Conservation (phyloP, 345 rosid genomes). For the Reutealis trisperma region DNA sequence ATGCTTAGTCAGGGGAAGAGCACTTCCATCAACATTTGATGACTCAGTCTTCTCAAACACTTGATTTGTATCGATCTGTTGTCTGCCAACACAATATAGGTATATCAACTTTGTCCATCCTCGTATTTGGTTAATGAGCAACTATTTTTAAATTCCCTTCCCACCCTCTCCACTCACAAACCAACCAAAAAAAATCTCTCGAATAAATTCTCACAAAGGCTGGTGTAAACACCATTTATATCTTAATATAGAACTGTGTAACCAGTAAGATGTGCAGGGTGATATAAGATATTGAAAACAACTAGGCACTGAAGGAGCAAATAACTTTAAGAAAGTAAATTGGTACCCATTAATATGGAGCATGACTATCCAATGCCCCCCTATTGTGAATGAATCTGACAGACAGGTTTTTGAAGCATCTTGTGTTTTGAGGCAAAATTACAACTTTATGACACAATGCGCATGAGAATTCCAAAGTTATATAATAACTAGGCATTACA, state of each 20-base stretch:
- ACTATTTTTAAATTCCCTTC: not conserved
- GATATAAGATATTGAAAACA: no score
- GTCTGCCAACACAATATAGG: slow-evolving; percentile 42
- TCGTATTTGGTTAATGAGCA: not conserved
- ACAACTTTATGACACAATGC: not conserved
- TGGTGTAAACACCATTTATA: not conserved
- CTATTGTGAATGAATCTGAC: not conserved
- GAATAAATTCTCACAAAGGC: not conserved
- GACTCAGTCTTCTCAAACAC: slow-evolving; percentile 67
- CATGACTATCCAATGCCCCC: not conserved
- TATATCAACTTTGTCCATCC: not conserved
- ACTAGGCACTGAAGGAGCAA: no score
- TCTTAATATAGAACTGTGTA: not conserved
- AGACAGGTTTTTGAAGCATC: not conserved
- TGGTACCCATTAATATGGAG: no score
- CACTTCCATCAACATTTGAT: slow-evolving; percentile 37
- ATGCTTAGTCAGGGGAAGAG: slow-evolving; percentile 62
- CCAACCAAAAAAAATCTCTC: not conserved
- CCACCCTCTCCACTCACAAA: not conserved
- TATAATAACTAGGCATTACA: not conserved
- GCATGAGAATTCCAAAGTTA: not conserved
- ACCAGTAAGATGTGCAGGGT: not conserved
- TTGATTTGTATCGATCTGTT: slow-evolving; percentile 78
- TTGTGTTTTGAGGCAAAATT: not conserved
- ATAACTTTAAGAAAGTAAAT: no score